phyloP scores from a whole-genome alignment of 768 basidiomycete species.

The Amanita pseudoporphyria region DNA sequence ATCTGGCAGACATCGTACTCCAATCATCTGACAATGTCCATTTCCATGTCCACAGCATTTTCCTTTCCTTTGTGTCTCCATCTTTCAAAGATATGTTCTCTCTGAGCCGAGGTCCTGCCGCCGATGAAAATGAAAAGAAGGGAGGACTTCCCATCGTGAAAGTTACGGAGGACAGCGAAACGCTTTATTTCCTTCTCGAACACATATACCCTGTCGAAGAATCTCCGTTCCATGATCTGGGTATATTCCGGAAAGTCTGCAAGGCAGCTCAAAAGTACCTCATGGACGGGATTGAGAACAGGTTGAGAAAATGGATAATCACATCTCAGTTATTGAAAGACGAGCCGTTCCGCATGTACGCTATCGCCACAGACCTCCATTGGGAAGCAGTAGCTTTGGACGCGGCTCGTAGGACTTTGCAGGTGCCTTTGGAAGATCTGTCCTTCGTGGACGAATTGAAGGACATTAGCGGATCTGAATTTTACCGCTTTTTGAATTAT shows the following conservation, averaged over 20 bases:
- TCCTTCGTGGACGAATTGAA: neutral
- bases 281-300: neutral
- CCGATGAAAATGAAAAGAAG: constrained; percentile 1
- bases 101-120: constrained; percentile 11
- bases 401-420: constrained; percentile 25
- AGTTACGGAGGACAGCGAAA: constrained; percentile 10
- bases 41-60: constrained; percentile 18
- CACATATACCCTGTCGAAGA: constrained; percentile 2
- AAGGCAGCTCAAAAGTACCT: neutral
- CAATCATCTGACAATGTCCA: constrained; percentile 20
- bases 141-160: constrained; percentile 6
- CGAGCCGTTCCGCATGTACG: constrained; percentile 1
- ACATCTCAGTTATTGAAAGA: neutral
- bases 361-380: neutral
- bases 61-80: constrained; percentile 22
- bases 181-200: constrained; percentile 8
- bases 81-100: constrained; percentile 23
- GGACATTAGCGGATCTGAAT: neutral
- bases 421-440: constrained; percentile 27
- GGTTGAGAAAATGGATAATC: neutral
- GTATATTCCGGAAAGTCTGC: neutral
- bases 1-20: constrained; percentile 18
- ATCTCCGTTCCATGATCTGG: neutral
- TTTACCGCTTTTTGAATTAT: constrained; percentile 1
- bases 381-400: constrained; percentile 12